Evolutionary conservation across 768 basidiomycete genomes (phyloP).

Genomic region (Steccherinum ochraceum): DNA sequence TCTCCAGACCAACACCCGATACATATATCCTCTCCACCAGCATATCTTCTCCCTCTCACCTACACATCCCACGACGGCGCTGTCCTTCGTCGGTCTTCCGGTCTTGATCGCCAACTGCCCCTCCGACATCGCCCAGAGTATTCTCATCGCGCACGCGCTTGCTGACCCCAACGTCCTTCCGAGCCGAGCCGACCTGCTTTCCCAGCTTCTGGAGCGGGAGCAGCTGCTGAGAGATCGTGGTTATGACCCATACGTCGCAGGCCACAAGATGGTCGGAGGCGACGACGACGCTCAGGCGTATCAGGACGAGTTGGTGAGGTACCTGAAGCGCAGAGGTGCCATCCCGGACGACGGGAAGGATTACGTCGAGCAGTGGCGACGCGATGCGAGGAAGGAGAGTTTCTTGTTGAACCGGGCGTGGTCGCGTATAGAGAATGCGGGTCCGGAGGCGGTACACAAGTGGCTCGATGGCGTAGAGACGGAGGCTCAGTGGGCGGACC

Average conservation of each 20-base stretch:
- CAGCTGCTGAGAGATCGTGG: constrained; percentile 33
- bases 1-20: constrained; percentile 43
- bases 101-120: constrained; percentile 41
- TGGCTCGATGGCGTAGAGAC: constrained; percentile 47
- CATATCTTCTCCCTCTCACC: constrained; percentile 49
- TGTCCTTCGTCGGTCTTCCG: constrained; percentile 51
- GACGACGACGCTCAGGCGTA: constrained; percentile 23
- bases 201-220: constrained; percentile 36
- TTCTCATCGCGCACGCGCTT: constrained; percentile 40
- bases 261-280: constrained; percentile 36
- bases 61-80: constrained; percentile 40
- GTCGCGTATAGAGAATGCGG: constrained; percentile 37
- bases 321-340: constrained; percentile 20
- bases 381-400: constrained; percentile 26
- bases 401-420: constrained; percentile 35
- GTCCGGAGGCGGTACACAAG: constrained; percentile 21
- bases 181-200: constrained; percentile 31
- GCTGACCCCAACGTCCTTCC: constrained; percentile 35
- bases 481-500: constrained; percentile 43
- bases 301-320: constrained; percentile 26
- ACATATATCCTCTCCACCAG: constrained; percentile 48
- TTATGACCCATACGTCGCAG: constrained; percentile 41
- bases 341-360: constrained; percentile 36
- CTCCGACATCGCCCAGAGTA: constrained; percentile 43
- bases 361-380: constrained; percentile 47